Evolutionary conservation across 805 yeast species (phyloP).

Genomic region (Metschnikowia matae): DNA sequence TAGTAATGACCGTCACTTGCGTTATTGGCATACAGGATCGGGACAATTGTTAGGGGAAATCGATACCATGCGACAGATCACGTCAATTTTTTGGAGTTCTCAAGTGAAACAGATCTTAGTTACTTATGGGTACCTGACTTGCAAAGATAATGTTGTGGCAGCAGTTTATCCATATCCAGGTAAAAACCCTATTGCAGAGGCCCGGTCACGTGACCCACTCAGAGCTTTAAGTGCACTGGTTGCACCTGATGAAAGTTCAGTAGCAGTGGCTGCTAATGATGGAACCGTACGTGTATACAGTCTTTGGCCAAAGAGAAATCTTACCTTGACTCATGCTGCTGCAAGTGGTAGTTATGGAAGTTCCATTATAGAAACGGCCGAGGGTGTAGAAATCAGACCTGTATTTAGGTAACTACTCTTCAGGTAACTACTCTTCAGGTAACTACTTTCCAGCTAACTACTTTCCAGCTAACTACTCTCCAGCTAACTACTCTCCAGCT

Average conservation of each 20-base stretch:
- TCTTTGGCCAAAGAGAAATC: conserved; percentile 51
- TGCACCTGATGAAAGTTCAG: conserved; percentile 58
- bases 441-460: too few species aligned
- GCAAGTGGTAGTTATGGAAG: conserved; percentile 50
- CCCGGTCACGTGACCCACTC: conserved; percentile 43
- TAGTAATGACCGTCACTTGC: conserved; percentile 67
- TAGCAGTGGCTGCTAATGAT: conserved; percentile 77
- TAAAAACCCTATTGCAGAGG: conserved; percentile 45
- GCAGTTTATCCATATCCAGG: conserved; percentile 66
- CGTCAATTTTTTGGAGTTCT: conserved; percentile 74
- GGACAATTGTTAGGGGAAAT: conserved; percentile 64
- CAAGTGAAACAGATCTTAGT: conserved; percentile 62
- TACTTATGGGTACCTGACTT: conserved; percentile 75
- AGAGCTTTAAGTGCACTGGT: conserved; percentile 63
- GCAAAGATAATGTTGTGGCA: conserved; percentile 39
- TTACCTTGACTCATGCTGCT: conserved; percentile 26
- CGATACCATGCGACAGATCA: conserved; percentile 68
- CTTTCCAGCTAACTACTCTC: too few species aligned
- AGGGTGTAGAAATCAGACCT: conserved; percentile 40
- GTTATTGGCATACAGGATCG: conserved; percentile 82
- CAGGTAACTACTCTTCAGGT: too few species aligned
- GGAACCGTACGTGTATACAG: conserved; percentile 72
- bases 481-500: too few species aligned
- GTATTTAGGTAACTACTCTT: conserved; percentile 4
- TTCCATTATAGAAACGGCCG: conserved; percentile 52